Conservation (phyloP, 192 early-diverging fungal species). For the Podila horticola region DNA sequence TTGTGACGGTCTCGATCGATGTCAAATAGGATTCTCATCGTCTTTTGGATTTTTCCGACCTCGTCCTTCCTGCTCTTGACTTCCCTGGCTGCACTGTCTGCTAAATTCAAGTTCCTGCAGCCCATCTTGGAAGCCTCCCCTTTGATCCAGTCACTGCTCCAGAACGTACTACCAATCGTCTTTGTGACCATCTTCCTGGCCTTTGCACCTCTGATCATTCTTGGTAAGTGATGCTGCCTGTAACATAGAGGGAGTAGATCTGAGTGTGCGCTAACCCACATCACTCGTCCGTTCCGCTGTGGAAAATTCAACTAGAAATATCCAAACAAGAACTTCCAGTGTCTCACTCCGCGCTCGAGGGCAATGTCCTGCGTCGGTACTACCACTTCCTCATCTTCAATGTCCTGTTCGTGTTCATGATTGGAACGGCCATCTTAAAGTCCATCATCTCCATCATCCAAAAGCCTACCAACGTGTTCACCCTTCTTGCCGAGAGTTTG, state of each 20-base stretch:
- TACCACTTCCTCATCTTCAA: constrained; percentile 74
- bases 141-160: constrained; percentile 55
- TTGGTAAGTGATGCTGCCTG: constrained; percentile 39
- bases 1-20: neutral
- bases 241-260: neutral
- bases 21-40: constrained; percentile 60
- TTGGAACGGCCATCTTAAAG: constrained; percentile 64
- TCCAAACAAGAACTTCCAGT: constrained; percentile 66
- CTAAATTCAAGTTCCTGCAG: constrained; percentile 55
- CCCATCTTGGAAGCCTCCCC: constrained; percentile 57
- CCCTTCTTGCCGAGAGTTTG: constrained; percentile 58
- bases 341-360: constrained; percentile 67
- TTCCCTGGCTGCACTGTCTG: constrained; percentile 59
- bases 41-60: constrained; percentile 75
- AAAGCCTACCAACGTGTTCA: constrained; percentile 61
- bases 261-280: no score
- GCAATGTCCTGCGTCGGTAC: constrained; percentile 62
- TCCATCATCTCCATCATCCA: constrained; percentile 60
- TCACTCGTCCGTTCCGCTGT: neutral
- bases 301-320: constrained; percentile 48
- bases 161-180: constrained; percentile 68
- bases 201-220: constrained; percentile 64
- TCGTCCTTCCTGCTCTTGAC: constrained; percentile 66
- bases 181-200: constrained; percentile 64
- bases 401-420: constrained; percentile 67